Evolutionary conservation across 1,284 basidiomycete species (phyloP), one percentile per base, ranked within the genome.

Genomic region (Vanrija humicola): DNA sequence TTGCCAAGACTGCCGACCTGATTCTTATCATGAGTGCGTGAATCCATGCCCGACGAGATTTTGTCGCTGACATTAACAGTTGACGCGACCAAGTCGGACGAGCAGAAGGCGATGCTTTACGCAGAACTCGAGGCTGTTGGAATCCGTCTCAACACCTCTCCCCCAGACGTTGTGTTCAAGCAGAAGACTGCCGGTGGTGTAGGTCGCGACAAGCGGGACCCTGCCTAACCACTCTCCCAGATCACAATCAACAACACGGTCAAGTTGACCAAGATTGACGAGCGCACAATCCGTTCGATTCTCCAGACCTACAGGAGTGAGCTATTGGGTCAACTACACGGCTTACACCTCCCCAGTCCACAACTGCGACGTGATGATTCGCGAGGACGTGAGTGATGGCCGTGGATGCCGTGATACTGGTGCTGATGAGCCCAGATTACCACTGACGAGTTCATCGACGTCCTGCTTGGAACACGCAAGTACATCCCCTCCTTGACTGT

Each of bases 401-500:
- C 6, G 28, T 28, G 6, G 28, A 7, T 8, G 28, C 6, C 6
- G 28, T 28, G 15, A 38, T 6, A 38, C 29, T 46, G 12, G 23
- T 28, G 2, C 42, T 51, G 43, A 59, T 47, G 18, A 39, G 44
- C 23, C 10, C 43, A 94, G 90, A 92, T 97, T 63, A 90, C 90
- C 4, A 91, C 89, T 3, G 94, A 98, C 74, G 91, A 98, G 72
- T 96, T 98, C 70, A 96, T 98, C 67, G 95, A 98, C 70, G 91
- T 97, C 10, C 82, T 98, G 18, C 89, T 98, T 53, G 68, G 89
- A 43, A 95, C 88, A 14, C 84, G 95, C 61, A 97, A 97, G 82
- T 98, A 98, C 70, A 83, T 96, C 2, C 91, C 91, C 7, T 95
- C 92, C 46, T 62, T 81, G 82, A 94, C 95, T 72, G 91, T 94